A percentile compares a stretch with the other conserved stretches of the same genome.
phyloP scores from a whole-genome alignment of 1,139 yeast species.

The Pichia sp. region DNA sequence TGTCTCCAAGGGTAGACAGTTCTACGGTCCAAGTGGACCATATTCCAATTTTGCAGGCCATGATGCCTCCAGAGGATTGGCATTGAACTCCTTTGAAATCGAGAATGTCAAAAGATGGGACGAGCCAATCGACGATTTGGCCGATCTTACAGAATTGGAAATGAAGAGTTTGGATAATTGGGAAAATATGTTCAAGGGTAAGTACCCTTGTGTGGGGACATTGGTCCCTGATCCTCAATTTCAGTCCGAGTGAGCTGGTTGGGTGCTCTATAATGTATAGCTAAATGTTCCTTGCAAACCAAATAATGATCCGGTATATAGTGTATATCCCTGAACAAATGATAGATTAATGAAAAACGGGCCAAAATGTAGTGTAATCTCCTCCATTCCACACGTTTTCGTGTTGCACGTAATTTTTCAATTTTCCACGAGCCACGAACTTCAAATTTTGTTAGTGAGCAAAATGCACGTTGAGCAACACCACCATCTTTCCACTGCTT shows the following conservation, averaged over 20 bases:
- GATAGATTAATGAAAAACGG: too few species aligned
- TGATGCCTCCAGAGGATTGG: slow-evolving; percentile 94
- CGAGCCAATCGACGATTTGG: slow-evolving; percentile 70
- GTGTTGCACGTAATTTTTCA: too few species aligned
- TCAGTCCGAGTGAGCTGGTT: background rate
- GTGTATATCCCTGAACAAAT: too few species aligned
- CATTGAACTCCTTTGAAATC: slow-evolving; percentile 80
- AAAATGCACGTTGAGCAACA: background rate
- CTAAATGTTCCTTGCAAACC: too few species aligned
- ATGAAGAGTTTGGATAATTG: slow-evolving; percentile 71
- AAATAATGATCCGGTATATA: too few species aligned
- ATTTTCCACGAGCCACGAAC: too few species aligned
- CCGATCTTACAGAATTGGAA: slow-evolving; percentile 63
- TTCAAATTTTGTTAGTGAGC: too few species aligned
- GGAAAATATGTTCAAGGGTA: slow-evolving; percentile 80
- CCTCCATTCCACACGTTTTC: too few species aligned
- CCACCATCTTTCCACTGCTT: background rate
- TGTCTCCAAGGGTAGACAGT: slow-evolving; percentile 75
- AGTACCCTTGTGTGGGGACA: slow-evolving; percentile 70
- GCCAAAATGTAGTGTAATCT: too few species aligned
- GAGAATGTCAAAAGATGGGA: slow-evolving; percentile 54
- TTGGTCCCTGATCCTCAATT: slow-evolving; percentile 35
- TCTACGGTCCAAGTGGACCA: slow-evolving; percentile 97
- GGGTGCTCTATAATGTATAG: too few species aligned
- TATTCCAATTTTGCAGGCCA: slow-evolving; percentile 95